Evolutionary conservation across 371 early-diverging fungal genomes (phyloP).

Genomic region (Rhizopus microsporus): DNA sequence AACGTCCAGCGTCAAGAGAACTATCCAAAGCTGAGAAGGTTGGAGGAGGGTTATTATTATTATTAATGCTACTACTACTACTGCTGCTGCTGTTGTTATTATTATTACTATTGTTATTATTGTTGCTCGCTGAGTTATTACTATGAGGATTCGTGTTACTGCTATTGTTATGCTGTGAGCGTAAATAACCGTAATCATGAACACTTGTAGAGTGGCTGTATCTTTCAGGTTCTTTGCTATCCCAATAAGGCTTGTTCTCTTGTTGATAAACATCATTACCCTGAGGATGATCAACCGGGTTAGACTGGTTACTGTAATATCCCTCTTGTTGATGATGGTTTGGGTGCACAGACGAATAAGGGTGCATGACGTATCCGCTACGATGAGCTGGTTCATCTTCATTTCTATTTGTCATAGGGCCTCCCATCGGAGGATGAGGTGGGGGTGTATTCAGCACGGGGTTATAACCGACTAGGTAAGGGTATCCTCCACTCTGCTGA

Average conservation of each 20-base stretch:
- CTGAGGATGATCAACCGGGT: too few species aligned
- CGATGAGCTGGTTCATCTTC: slow-evolving; percentile 16
- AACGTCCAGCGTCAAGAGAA: slow-evolving; percentile 30
- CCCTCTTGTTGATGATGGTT: not conserved
- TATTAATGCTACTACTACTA: not conserved
- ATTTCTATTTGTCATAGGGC: slow-evolving; percentile 2
- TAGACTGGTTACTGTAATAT: not conserved
- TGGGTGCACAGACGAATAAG: slow-evolving; percentile 17
- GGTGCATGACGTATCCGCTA: slow-evolving; percentile 17
- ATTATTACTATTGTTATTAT: slow-evolving; percentile 4
- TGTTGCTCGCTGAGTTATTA: not conserved
- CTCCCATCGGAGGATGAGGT: slow-evolving; percentile 4
- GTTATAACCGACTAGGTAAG: slow-evolving; percentile 17
- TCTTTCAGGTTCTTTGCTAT: not conserved
- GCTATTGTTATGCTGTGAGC: too few species aligned
- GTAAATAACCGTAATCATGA: too few species aligned
- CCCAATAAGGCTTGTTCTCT: slow-evolving; percentile 2
- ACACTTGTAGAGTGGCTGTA: too few species aligned
- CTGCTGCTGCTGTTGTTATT: slow-evolving; percentile 3
- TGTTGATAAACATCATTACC: not conserved
- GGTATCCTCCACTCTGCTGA: slow-evolving; percentile 10
- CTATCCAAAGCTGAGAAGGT: slow-evolving; percentile 10
- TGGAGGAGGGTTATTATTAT: slow-evolving; percentile 1
- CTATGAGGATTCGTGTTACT: too few species aligned
- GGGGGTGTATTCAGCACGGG: slow-evolving; percentile 9